Base-by-base conservation (phyloP, 129 eudicot species). In the Tanacetum coccineum region DNA sequence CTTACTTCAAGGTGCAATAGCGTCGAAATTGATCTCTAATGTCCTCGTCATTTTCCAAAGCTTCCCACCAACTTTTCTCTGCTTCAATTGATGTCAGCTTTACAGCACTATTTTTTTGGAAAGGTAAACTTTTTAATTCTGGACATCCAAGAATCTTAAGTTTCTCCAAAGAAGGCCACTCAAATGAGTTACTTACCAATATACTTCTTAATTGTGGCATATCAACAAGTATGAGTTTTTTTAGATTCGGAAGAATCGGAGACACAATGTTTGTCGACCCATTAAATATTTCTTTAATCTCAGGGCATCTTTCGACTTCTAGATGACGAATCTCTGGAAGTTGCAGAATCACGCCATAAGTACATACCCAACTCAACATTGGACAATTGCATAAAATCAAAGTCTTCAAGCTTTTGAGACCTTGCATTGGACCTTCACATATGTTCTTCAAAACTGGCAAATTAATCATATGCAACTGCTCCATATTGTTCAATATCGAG, bases 11-110 rank as follows among this genome's bases (percentile, higher is more conserved):
- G 63, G 64, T 58, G 70, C 70, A 72, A 22, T 20, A 22, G 55
- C 62, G 70, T 39, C 22, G 62, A 57, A 74, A 61, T 30, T 45
- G 48, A 21, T 56, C 67, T 46, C 13, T 73, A 66, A 52, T 56
- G 13, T 62, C 70, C 40, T 19, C 26, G 18, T 52, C 50, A 42
- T 64, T 66, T 63, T 64, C 56, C 64, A 73, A 51, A 13, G 70
- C 56, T 19, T 63, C 70, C 77, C 78, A 74, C 78, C 78, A 74
- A 65, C 40, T 46, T 46, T 66, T 17, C 72, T 74, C 78, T 17
- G 66, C 61, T 65, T 57, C 67, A 26, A 64, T 74, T 4, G 19
- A 56, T 54, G 9, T 45, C 72, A 74, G 52, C 39, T 44, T 55
- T 30, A 9, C 47, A 21, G 72, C 72, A 13, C 20, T 4, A 30